A percentile compares a stretch with the other conserved stretches of the same genome.
These are phyloP conservation scores for Cicer judaicum DNA, from an alignment of 306 rosid genomes.

Conservation along the genomic window DNA sequence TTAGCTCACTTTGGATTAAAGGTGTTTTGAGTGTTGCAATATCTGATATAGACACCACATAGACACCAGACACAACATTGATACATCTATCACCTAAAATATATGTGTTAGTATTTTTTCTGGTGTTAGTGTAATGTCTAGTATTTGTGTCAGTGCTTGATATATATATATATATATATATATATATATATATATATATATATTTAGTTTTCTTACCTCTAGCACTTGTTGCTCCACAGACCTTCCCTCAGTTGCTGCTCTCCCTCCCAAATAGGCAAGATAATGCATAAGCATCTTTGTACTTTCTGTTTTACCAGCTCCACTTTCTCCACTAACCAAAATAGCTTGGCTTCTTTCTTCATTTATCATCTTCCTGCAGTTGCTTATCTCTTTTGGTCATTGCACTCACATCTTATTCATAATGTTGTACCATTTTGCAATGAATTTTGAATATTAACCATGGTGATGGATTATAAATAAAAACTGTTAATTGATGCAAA, in stretches of 20 bases:
- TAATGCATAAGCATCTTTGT: conserved; percentile 97
- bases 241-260: conserved; percentile 75
- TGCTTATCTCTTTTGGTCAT: conserved; percentile 23
- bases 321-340: conserved; percentile 99
- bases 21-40: too few species aligned
- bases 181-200: too few species aligned
- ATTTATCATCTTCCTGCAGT: conserved; percentile 78
- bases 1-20: too few species aligned
- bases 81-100: too few species aligned
- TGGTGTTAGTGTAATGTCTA: too few species aligned
- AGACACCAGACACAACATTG: too few species aligned
- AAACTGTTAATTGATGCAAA: not conserved
- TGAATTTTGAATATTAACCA: conserved; percentile 3
- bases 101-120: too few species aligned
- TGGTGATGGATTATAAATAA: not conserved
- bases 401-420: conserved; percentile 5
- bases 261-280: conserved; percentile 93
- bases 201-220: conserved; percentile 59
- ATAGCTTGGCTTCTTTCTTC: conserved; percentile 87
- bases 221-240: conserved; percentile 96
- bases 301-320: conserved; percentile 98
- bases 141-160: too few species aligned
- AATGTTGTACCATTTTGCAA: conserved; percentile 21
- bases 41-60: too few species aligned
- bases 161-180: too few species aligned